These are phyloP conservation scores for Saprolegnia diclina DNA, from an alignment of 352 stramenopile species.

Conservation along the genomic window DNA sequence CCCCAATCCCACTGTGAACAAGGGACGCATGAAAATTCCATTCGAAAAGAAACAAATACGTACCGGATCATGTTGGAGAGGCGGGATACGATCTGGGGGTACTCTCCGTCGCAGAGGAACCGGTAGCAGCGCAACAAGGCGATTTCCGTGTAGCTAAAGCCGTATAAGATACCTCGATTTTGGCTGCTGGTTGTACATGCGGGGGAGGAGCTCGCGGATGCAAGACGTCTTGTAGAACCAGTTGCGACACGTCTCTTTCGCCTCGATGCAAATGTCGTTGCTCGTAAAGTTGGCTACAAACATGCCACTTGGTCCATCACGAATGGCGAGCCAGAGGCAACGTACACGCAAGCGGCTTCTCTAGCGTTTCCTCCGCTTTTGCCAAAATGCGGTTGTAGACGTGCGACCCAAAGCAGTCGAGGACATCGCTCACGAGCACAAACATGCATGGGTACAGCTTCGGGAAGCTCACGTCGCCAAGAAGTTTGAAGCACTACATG, in stretches of 20 bases:
- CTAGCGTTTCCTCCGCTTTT: constrained; percentile 38
- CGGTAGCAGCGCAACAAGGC: constrained; percentile 84
- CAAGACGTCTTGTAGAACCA: constrained; percentile 94
- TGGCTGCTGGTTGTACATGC: constrained; percentile 55
- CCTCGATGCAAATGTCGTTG: constrained; percentile 78
- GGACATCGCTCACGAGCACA: constrained; percentile 79
- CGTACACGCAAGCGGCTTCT: not conserved
- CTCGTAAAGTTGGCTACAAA: constrained; percentile 65
- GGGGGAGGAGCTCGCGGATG: constrained; percentile 87
- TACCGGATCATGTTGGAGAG: constrained; percentile 87
- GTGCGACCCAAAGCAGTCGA: constrained; percentile 82
- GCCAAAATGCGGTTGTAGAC: constrained; percentile 79
- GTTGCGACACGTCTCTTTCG: constrained; percentile 88
- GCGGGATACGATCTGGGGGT: constrained; percentile 71
- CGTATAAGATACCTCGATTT: not conserved
- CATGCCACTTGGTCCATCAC: constrained; percentile 27
- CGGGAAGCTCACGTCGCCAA: constrained; percentile 72
- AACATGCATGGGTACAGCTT: constrained; percentile 88
- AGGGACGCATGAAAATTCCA: constrained; percentile 20
- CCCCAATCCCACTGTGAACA: constrained; percentile 66
- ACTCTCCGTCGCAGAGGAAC: constrained; percentile 88
- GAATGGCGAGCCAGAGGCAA: constrained; percentile 30
- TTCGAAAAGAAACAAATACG: constrained; percentile 26
- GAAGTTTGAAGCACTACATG: constrained; percentile 56
- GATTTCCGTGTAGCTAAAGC: constrained; percentile 75